Evolutionary conservation across 495 filamentous ascomycete species (phyloP).

Genomic region (Penicillium ucsense): DNA sequence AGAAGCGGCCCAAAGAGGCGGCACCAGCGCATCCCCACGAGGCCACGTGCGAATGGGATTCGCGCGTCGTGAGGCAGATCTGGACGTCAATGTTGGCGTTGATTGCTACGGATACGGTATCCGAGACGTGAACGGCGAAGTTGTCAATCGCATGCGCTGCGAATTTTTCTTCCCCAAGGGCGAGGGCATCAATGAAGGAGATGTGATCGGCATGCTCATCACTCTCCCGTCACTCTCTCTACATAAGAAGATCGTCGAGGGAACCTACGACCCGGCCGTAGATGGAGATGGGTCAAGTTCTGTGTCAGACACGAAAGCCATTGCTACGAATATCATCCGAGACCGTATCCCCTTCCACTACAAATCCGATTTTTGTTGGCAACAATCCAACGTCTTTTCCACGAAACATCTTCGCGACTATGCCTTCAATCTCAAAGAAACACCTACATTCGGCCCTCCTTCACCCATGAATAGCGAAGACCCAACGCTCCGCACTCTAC

Average conservation of each 20-base stretch:
- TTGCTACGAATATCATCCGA: slow-evolving; percentile 69
- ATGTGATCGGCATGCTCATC: slow-evolving; percentile 93
- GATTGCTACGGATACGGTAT: slow-evolving; percentile 96
- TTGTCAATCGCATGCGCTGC: slow-evolving; percentile 86
- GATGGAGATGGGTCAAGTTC: slow-evolving; percentile 34
- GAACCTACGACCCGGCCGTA: slow-evolving; percentile 74
- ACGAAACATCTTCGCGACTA: slow-evolving; percentile 81
- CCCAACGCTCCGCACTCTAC: slow-evolving; percentile 69
- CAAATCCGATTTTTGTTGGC: slow-evolving; percentile 87
- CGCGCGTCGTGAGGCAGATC: slow-evolving; percentile 77
- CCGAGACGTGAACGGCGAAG: slow-evolving; percentile 79
- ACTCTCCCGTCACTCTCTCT: slow-evolving; percentile 73
- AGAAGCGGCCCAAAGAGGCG: slow-evolving; percentile 16
- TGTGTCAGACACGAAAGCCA: slow-evolving; percentile 9
- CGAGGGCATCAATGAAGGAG: slow-evolving; percentile 66
- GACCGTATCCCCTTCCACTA: slow-evolving; percentile 91
- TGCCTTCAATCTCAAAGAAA: slow-evolving; percentile 40
- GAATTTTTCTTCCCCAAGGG: slow-evolving; percentile 73
- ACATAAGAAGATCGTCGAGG: slow-evolving; percentile 81
- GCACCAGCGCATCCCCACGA: slow-evolving; percentile 26
- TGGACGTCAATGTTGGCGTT: slow-evolving; percentile 89
- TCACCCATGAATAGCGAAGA: slow-evolving; percentile 56
- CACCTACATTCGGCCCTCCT: slow-evolving; percentile 41
- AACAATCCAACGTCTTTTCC: slow-evolving; percentile 83
- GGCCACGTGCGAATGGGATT: slow-evolving; percentile 88